Evolutionary conservation across 345 rosid genomes (phyloP).

Genomic region (Euphorbia peplus): DNA sequence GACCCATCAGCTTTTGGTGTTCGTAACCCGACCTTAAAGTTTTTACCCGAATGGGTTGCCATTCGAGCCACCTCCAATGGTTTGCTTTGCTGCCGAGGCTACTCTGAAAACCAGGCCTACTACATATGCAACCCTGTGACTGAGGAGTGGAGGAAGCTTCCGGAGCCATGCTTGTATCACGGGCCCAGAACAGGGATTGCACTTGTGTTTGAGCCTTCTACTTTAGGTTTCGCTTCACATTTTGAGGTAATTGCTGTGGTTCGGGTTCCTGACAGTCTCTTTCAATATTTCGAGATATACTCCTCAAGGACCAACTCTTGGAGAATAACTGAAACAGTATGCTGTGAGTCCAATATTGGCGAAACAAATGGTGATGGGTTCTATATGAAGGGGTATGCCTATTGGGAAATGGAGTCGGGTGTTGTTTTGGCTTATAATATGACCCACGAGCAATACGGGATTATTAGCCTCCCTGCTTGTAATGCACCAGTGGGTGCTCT

Average conservation of each 20-base stretch:
- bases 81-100: constrained; percentile 38
- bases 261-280: neutral
- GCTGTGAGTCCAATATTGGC: constrained; percentile 20
- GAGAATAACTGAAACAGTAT: constrained; percentile 24
- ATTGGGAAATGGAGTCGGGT: constrained; percentile 27
- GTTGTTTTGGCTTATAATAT: constrained; percentile 28
- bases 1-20: constrained; percentile 29
- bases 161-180: constrained; percentile 29
- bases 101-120: constrained; percentile 13
- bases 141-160: constrained; percentile 35
- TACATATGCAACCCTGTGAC: constrained; percentile 49
- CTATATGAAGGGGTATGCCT: constrained; percentile 25
- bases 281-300: constrained; percentile 38
- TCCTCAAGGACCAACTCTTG: constrained; percentile 42
- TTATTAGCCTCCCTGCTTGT: constrained; percentile 26
- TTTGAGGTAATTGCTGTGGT: constrained; percentile 39
- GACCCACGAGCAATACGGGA: constrained; percentile 28
- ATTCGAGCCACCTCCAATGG: constrained; percentile 36
- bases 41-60: constrained; percentile 31
- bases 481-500: constrained; percentile 24
- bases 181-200: constrained; percentile 27
- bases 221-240: constrained; percentile 13
- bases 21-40: constrained; percentile 26
- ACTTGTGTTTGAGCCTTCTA: constrained; percentile 37
- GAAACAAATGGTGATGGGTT: constrained; percentile 21